Conservation (phyloP, 106 monocot genomes). For the Dactylorhiza incarnata region DNA sequence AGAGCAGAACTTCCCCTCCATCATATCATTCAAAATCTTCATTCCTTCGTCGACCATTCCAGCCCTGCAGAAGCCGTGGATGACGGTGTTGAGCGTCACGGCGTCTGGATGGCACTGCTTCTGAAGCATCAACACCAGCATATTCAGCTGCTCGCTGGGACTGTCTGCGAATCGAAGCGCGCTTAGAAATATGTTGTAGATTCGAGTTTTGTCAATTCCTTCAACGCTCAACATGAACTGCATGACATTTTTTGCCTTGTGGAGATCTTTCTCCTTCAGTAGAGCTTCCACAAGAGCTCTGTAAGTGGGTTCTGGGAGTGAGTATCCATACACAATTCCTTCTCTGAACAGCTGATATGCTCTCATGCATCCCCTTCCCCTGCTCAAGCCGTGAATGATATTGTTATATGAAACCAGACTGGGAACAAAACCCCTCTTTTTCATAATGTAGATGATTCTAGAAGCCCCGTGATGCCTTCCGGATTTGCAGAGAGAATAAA, state of each 20-base stretch:
- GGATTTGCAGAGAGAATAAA: constrained; percentile 63
- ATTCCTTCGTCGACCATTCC: constrained; percentile 57
- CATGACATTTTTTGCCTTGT: constrained; percentile 62
- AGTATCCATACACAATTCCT: constrained; percentile 61
- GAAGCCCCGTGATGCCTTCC: constrained; percentile 69
- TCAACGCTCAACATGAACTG: constrained; percentile 48
- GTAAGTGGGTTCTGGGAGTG: constrained; percentile 50
- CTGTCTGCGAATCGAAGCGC: constrained; percentile 47
- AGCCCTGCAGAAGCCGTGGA: constrained; percentile 81
- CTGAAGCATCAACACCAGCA: constrained; percentile 79
- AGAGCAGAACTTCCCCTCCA: constrained; percentile 60
- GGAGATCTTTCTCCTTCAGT: constrained; percentile 54
- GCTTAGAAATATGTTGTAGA: constrained; percentile 71
- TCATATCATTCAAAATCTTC: constrained; percentile 78
- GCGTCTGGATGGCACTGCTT: constrained; percentile 64
- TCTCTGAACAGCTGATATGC: constrained; percentile 81
- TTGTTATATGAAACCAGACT: constrained; percentile 79
- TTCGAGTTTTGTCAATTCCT: constrained; percentile 38
- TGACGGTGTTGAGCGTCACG: constrained; percentile 81
- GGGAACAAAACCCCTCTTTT: constrained; percentile 56
- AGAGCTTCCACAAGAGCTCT: constrained; percentile 66
- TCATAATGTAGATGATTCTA: constrained; percentile 84
- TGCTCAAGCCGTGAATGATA: constrained; percentile 76
- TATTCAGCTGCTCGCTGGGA: constrained; percentile 76
- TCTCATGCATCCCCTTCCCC: constrained; percentile 54